Base-by-base conservation (phyloP, 495 filamentous ascomycete species). In the Pyronema domesticum region DNA sequence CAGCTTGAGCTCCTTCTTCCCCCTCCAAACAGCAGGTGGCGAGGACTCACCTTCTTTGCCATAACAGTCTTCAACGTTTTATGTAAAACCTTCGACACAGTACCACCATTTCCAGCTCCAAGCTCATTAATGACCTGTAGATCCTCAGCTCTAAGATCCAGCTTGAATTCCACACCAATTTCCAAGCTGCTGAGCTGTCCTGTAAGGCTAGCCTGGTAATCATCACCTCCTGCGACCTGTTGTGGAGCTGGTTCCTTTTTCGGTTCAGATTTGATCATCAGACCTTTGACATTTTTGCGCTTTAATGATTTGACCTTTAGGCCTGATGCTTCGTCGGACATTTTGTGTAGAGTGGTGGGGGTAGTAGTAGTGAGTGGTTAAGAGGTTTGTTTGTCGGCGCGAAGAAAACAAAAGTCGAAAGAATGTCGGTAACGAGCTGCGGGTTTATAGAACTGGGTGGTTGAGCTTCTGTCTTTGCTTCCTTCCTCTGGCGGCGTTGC, bases 281-380 rank as follows among this genome's bases (percentile, higher is more conserved):
- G 80, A n/a, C 89, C 91, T 68, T 94, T 96, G 68, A 89, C 78
- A 67, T 95, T 98, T 76, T 95, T 95, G 71, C 89, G 82, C 78
- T 94, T 95, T 76, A 98, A 78, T 48, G 93, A 88, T 71, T 85
- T 82, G 64, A 82, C 78, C 63, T 89, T 82, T 66, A 95, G 55
- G 35, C 58, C 62, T 19, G 61, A 93, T 8, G 10, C 50, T 62
- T 73, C 69, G 69, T 93, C 89, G 58, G 83, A 74, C 87, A 94
- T 94, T 71, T 64, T 71, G 67, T 30, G 23, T 30, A 30, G 23
- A 30, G 23, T 30, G 5, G 23, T 30, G 23, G 23, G 1, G 5
- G 23, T 30, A 30, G 23, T 5, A 30, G 23, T 5, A 30, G 23
- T 30, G 23, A 30, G 23, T 30, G 23, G 5, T 30, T 30, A 30